A percentile compares a stretch with the other conserved stretches of the same genome.
Conservation (phyloP, 1,284 basidiomycete species). For the Meira nashicola region DNA sequence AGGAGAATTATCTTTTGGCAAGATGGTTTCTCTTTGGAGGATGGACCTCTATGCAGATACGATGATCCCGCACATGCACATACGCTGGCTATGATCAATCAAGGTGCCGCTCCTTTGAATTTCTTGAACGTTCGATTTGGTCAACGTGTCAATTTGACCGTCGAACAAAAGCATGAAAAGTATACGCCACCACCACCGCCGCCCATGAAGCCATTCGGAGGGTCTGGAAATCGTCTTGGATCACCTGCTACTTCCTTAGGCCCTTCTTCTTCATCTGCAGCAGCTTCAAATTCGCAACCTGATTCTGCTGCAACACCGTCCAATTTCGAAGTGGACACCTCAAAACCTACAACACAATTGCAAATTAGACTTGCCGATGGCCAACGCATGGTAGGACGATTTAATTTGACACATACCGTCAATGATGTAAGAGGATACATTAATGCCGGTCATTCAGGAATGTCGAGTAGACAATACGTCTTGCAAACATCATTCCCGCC, state of each 20-base stretch:
- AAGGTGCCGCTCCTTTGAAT: conserved; percentile 73
- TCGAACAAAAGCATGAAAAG: conserved; percentile 71
- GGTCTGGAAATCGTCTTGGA: conserved; percentile 78
- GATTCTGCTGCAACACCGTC: conserved; percentile 45
- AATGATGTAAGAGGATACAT: conserved; percentile 80
- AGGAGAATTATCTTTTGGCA: conserved; percentile 88
- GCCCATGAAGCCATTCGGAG: conserved; percentile 63
- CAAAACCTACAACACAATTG: conserved; percentile 78
- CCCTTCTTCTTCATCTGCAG: conserved; percentile 12
- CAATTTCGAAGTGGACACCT: conserved; percentile 71
- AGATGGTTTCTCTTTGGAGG: conserved; percentile 87
- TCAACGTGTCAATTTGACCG: conserved; percentile 80
- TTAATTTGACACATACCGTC: conserved; percentile 89
- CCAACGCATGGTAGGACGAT: conserved; percentile 73
- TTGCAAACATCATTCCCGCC: conserved; percentile 50
- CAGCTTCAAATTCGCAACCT: conserved; percentile 54
- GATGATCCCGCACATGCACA: conserved; percentile 73
- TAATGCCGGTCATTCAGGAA: conserved; percentile 60
- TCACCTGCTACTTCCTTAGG: conserved; percentile 36
- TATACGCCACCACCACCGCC: conserved; percentile 62
- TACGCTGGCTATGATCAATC: conserved; percentile 71
- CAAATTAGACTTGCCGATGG: conserved; percentile 88
- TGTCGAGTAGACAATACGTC: conserved; percentile 34
- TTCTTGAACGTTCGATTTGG: conserved; percentile 72
- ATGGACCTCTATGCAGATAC: conserved; percentile 78